Evolutionary conservation across 2,329 filamentous ascomycete species (phyloP).

Genomic region (Colletotrichum phormii): DNA sequence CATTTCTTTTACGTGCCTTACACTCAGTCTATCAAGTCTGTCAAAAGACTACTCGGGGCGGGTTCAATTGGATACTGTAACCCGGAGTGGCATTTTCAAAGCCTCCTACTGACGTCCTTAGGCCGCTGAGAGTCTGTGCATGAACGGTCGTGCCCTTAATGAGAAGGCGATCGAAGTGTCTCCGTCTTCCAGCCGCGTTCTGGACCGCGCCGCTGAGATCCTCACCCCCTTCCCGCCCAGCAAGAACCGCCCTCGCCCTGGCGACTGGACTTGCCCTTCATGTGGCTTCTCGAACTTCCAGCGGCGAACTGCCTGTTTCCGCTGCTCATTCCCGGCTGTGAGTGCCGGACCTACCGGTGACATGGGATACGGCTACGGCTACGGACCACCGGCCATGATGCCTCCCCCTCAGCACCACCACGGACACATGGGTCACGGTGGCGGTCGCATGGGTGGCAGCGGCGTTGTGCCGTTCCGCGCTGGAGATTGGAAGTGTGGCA

Average conservation of each 20-base stretch:
- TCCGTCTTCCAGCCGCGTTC: constrained; percentile 94
- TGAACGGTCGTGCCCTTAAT: constrained; percentile 98
- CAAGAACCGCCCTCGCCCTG: constrained; percentile 96
- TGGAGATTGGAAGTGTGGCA: constrained; percentile 98
- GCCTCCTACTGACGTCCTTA: constrained; percentile 48
- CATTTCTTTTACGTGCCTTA: neutral
- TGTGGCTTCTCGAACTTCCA: constrained; percentile 99
- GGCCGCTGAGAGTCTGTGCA: constrained; percentile 97
- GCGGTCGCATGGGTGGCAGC: constrained; percentile 81
- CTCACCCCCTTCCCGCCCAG: constrained; percentile 97
- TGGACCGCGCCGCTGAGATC: constrained; percentile 95
- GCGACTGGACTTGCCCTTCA: constrained; percentile 98
- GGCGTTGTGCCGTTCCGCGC: constrained; percentile 96
- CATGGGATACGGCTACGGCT: constrained; percentile 67
- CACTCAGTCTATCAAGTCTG: neutral
- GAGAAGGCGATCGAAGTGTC: constrained; percentile 99
- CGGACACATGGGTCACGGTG: constrained; percentile 65
- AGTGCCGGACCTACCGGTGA: constrained; percentile 79
- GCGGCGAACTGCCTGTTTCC: constrained; percentile 97
- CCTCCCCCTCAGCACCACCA: constrained; percentile 77
- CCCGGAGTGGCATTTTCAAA: no score
- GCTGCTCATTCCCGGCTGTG: constrained; percentile 98
- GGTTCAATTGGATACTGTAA: no score
- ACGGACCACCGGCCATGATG: constrained; percentile 84
- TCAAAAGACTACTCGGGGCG: neutral